Evolutionary conservation across 441 rosid species (phyloP).

Genomic region (Erodium moschatum): DNA sequence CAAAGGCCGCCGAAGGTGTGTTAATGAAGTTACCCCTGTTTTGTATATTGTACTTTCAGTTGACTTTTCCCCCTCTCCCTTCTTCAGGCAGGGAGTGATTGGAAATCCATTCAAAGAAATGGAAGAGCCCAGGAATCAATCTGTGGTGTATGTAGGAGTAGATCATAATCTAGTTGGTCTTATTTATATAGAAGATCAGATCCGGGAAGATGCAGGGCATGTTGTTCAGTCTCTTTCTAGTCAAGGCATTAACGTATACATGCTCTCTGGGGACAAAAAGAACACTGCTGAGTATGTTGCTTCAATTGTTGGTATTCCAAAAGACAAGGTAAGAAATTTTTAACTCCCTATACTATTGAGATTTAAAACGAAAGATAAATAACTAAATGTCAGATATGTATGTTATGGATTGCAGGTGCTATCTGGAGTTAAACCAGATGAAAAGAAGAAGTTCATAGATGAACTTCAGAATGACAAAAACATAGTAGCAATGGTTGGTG

Average conservation of each 20-base stretch:
- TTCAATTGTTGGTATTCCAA: constrained; percentile 75
- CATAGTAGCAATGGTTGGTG: constrained; percentile 90
- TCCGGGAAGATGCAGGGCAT: constrained; percentile 80
- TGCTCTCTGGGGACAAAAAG: constrained; percentile 93
- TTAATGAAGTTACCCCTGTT: too few relatives aligned
- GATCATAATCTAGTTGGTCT: constrained; percentile 66
- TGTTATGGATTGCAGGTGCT: constrained; percentile 45
- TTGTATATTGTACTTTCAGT: background rate
- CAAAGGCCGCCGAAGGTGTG: too few relatives aligned
- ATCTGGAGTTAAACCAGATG: constrained; percentile 76
- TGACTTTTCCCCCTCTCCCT: constrained; percentile 4
- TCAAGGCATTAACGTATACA: constrained; percentile 68
- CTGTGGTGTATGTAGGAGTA: constrained; percentile 76
- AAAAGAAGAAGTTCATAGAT: constrained; percentile 60
- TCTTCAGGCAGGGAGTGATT: constrained; percentile 67
- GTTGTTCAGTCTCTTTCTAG: constrained; percentile 60
- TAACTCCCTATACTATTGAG: background rate
- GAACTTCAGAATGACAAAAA: constrained; percentile 63
- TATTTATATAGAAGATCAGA: constrained; percentile 76
- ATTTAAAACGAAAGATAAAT: background rate
- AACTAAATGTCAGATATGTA: background rate
- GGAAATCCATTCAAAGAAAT: constrained; percentile 35
- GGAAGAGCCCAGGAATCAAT: constrained; percentile 52
- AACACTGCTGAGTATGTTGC: constrained; percentile 80
- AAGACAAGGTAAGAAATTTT: constrained; percentile 46